Evolutionary conservation across 768 basidiomycete genomes (phyloP).

Genomic region (Daedalea quercina): DNA sequence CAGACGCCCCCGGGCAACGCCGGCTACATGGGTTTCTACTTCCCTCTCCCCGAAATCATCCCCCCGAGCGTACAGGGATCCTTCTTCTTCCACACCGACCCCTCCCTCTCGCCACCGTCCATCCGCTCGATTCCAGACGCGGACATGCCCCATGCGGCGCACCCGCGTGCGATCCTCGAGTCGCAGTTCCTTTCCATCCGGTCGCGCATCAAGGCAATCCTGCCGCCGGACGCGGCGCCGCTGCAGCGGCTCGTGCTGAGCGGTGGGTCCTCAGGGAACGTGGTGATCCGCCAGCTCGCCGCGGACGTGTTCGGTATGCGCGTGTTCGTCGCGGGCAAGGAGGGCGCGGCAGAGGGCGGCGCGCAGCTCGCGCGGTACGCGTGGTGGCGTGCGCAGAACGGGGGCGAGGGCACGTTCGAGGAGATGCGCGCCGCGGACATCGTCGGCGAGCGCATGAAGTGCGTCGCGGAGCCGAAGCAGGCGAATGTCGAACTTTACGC

Average conservation of each 20-base stretch:
- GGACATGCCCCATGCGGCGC: constrained; percentile 37
- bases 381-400: constrained; percentile 51
- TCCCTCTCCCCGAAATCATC: constrained; percentile 83
- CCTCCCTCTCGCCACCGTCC: constrained; percentile 13
- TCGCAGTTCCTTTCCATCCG: constrained; percentile 81
- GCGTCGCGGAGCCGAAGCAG: constrained; percentile 52
- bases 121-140: constrained; percentile 13
- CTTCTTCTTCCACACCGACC: constrained; percentile 46
- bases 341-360: constrained; percentile 69
- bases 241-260: constrained; percentile 68
- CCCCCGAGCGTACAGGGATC: constrained; percentile 72
- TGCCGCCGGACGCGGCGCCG: constrained; percentile 47
- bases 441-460: constrained; percentile 44
- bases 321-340: constrained; percentile 61
- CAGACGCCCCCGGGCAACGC: constrained; percentile 47
- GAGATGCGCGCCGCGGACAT: constrained; percentile 51
- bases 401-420: constrained; percentile 47
- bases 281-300: constrained; percentile 63
- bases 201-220: constrained; percentile 61
- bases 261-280: constrained; percentile 74
- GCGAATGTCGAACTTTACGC: constrained; percentile 46
- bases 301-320: constrained; percentile 78
- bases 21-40: constrained; percentile 68
- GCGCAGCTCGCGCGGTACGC: constrained; percentile 66
- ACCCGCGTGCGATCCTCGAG: constrained; percentile 75